Base-by-base conservation (phyloP, 2,329 filamentous ascomycete species). In the Trichoderma endophyticum region DNA sequence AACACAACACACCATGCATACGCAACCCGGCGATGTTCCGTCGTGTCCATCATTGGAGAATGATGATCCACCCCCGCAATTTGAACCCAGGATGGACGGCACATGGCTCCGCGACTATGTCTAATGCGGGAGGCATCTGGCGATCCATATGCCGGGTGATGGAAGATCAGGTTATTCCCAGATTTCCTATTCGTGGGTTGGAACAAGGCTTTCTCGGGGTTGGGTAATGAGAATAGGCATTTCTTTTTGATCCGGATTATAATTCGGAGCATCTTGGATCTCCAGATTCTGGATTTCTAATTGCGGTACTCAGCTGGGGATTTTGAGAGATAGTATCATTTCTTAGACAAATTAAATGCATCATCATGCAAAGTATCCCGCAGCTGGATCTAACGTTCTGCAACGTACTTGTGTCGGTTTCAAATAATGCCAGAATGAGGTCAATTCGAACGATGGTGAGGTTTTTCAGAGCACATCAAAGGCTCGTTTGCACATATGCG, bases 11-110 rank as follows among this genome's bases (percentile, higher is more conserved):
- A 21, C 43, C 18, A 51, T 18, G 43, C 43, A 51, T 18, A 57
- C 30, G 64, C 56, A 60, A 28, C 56, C 36, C 26, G 56, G 66
- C 36, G 39, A 69, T 51, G 66, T 11, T 51, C 36, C 66, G 66
- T 26, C 26, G 56, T 26, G 57, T 26, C n/a, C 36, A 12, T 34
- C 15, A 61, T 69, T 69, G 66, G 66, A 61, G 54, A 28, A 24
- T 11, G 18, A 48, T 32, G 66, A 4, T 51, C 66, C 66, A 61
- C 66, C 66, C 66, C 66, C 66, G 66, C 66, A 69, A 51, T 21
- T 21, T 15, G 26, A 30, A 24, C 30, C 28, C 28, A 26, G 34
- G 26, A 34, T 48, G 36, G 39, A 56, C 54, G 66, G 66, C 56
- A 69, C 32, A 69, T 60, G 32, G 28, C 18, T 61, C n/a, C 48